Conservation (phyloP, 768 basidiomycete genomes). For the Russula ochroleuca region DNA sequence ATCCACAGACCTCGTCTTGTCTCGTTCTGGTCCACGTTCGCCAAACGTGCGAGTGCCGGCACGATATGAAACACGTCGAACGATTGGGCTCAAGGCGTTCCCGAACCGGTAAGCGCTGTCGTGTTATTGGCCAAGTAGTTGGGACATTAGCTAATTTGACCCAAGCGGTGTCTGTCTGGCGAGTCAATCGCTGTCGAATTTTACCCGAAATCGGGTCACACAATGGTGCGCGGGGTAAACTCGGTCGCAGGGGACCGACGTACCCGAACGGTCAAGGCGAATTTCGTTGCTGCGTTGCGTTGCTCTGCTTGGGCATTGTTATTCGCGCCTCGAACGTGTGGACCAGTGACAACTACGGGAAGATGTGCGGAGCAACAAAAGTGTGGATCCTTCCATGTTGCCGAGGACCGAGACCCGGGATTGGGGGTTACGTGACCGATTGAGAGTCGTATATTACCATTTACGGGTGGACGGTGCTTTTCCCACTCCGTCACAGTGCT, state of each 20-base stretch:
- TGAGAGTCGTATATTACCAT: slow-evolving; percentile 24
- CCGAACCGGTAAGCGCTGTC: slow-evolving; percentile 13
- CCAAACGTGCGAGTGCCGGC: slow-evolving; percentile 11
- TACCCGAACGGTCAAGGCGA: background rate
- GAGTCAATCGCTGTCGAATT: background rate
- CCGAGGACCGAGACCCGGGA: slow-evolving; percentile 2
- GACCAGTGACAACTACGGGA: slow-evolving; percentile 6
- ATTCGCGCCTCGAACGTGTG: slow-evolving; percentile 14
- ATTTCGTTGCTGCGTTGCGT: background rate
- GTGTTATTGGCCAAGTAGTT: slow-evolving; percentile 3
- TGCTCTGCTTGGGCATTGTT: background rate
- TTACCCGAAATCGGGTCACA: slow-evolving; percentile 25
- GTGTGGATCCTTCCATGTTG: slow-evolving; percentile 25
- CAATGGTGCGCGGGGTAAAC: slow-evolving; percentile 15
- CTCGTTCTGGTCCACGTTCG: background rate
- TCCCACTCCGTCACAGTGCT: slow-evolving; percentile 10
- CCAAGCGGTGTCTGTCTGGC: slow-evolving; percentile 8
- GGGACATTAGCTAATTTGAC: slow-evolving; percentile 21
- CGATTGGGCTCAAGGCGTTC: slow-evolving; percentile 6
- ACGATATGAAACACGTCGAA: slow-evolving; percentile 18
- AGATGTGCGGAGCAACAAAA: slow-evolving; percentile 10
- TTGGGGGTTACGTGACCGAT: slow-evolving; percentile 15
- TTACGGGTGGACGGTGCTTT: slow-evolving; percentile 18
- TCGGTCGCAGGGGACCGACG: slow-evolving; percentile 15
- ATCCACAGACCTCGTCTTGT: background rate